Evolutionary conservation across 805 yeast genomes (phyloP), one percentile per base, ranked within the genome.

Genomic region (Yarrowia sp.): DNA sequence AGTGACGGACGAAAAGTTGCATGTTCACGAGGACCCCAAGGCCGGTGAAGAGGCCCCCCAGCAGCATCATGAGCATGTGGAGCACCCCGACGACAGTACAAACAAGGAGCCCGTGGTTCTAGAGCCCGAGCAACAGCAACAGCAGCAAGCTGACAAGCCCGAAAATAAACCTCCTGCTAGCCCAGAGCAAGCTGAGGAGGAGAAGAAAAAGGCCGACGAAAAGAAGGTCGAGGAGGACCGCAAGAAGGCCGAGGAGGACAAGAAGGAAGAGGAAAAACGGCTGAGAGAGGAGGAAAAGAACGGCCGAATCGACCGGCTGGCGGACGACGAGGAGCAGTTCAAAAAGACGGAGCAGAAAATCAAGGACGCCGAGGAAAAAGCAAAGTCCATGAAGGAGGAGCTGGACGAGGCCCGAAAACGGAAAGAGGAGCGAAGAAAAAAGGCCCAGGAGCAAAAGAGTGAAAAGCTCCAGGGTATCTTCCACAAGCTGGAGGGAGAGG

Each of bases 81-180:
- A 41, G 3, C 15, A 40, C 3, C 19, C 9, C 7, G 32, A 26
- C 32, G 32, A 5, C 32, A 5, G 7, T 5, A 26, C 32, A 26
- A 26, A 26, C 32, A 26, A 26, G 38, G 11, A 16, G 35, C 61
- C 55, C 15, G 41, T 35, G 26, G 32, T 12, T 11, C 14, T 9
- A 22, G 35, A 38, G 35, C 71, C 35, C 14, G 22, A 32, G 16
- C 71, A 74, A 19, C 19, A 19, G 19, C 19, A 68, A 74, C 4
- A 26, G 32, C 19, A 73, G 50, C 73, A 73, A 8, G 74, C 71
- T 19, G 71, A 73, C 67, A 74, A 72, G 52, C 72, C 73, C 9
- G 74, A 72, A 19, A 69, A 74, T 45, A 75, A 38, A 16, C 49
- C 61, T n/a, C 41, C 35, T 9, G 12, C 3, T 26, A 26, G 16